A percentile compares a stretch with the other conserved stretches of the same genome.
Evolutionary conservation across 768 basidiomycete species (phyloP).

Genomic region (Agrocybe praecox): DNA sequence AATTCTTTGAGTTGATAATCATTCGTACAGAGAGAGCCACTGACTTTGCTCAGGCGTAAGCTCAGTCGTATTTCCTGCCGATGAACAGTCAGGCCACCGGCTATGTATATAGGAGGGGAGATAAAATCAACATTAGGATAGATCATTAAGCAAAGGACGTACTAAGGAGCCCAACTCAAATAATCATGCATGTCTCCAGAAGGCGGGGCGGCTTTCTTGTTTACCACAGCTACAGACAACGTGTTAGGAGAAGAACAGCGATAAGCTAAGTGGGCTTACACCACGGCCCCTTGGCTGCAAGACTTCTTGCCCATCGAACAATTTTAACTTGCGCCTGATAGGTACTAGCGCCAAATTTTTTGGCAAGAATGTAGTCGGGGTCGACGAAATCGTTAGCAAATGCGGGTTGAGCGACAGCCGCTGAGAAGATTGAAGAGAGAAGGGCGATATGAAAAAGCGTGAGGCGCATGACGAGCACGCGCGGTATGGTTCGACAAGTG

Average conservation of each 20-base stretch:
- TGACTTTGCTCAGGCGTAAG: constrained; percentile 55
- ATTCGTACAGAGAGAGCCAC: constrained; percentile 2
- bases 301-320: constrained; percentile 44
- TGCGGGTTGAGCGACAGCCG: constrained; percentile 31
- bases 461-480: constrained; percentile 27
- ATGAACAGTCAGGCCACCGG: constrained; percentile 66
- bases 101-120: constrained; percentile 24
- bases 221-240: constrained; percentile 45
- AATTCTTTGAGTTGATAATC: neutral
- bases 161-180: constrained; percentile 76
- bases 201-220: constrained; percentile 50
- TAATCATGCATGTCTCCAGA: constrained; percentile 62
- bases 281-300: constrained; percentile 54
- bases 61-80: constrained; percentile 58
- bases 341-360: constrained; percentile 45
- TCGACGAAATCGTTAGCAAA: constrained; percentile 62
- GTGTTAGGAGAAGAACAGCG: neutral
- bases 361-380: constrained; percentile 47
- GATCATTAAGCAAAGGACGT: constrained; percentile 18
- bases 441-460: constrained; percentile 28
- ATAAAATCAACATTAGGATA: neutral
- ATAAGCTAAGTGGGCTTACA: constrained; percentile 35
- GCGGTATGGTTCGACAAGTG: neutral
- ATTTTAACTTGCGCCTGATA: constrained; percentile 47
- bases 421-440: constrained; percentile 19